A percentile compares a stretch with the other conserved stretches of the same genome.
phyloP scores from a whole-genome alignment of 805 yeast genomes.

The Saccharomycopsis vini region DNA sequence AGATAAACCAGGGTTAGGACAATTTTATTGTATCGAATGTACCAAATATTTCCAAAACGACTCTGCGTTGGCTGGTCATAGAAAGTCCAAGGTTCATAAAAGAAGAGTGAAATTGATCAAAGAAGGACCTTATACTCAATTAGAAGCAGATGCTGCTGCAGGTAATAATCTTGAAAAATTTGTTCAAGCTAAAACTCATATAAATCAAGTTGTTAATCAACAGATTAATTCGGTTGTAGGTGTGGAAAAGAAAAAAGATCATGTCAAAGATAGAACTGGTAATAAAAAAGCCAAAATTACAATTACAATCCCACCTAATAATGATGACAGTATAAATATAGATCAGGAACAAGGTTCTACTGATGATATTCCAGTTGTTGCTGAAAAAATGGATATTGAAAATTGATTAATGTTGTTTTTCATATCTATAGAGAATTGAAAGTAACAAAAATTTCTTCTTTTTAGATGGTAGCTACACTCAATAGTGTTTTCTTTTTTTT shows the following conservation, averaged over 20 bases:
- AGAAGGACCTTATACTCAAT: slow-evolving; percentile 74
- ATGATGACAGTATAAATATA: no score
- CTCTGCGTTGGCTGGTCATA: slow-evolving; percentile 61
- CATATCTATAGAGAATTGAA: no score
- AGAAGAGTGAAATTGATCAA: slow-evolving; percentile 72
- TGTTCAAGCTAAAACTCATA: slow-evolving; percentile 4
- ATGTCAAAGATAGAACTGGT: not conserved
- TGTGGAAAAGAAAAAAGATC: not conserved
- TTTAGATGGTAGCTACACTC: not conserved
- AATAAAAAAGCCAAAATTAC: no score
- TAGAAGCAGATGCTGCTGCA: slow-evolving; percentile 86
- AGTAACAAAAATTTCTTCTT: no score
- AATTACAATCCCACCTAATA: no score
- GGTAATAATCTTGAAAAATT: slow-evolving; percentile 54
- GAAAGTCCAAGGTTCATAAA: slow-evolving; percentile 71
- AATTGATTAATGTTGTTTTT: no score
- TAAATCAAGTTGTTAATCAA: not conserved
- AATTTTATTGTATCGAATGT: slow-evolving; percentile 89
- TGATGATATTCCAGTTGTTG: not conserved
- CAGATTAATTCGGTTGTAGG: not conserved
- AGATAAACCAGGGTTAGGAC: slow-evolving; percentile 88
- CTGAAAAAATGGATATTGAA: not conserved
- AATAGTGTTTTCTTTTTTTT: not conserved
- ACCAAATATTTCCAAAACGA: slow-evolving; percentile 84
- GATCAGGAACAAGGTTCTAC: no score